Evolutionary conservation across 805 yeast genomes (phyloP).

Genomic region (Wickerhamomyces bisporus): DNA sequence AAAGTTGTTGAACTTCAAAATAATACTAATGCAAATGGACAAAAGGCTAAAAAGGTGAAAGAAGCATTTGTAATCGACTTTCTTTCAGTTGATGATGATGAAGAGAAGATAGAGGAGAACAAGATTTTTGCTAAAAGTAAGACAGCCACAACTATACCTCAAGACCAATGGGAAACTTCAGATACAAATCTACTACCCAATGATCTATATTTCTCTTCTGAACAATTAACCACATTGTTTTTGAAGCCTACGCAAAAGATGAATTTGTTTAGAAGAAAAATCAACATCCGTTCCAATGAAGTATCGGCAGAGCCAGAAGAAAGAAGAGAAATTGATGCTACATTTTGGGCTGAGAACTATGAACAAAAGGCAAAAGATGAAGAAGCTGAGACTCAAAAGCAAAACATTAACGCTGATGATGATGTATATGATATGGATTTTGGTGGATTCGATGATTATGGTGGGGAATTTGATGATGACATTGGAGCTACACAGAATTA

Average conservation of each 20-base stretch:
- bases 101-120: constrained; percentile 33
- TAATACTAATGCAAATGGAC: constrained; percentile 4
- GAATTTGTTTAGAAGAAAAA: constrained; percentile 24
- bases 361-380: constrained; percentile 33
- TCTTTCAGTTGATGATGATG: constrained; percentile 27
- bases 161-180: constrained; percentile 34
- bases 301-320: constrained; percentile 9
- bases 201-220: constrained; percentile 68
- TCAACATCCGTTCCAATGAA: constrained; percentile 1
- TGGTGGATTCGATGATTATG: constrained; percentile 24
- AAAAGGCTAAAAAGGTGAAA: constrained; percentile 28
- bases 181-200: constrained; percentile 57
- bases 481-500: constrained; percentile 9
- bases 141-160: constrained; percentile 34
- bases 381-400: constrained; percentile 28
- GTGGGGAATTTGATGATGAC: constrained; percentile 15
- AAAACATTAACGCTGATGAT: constrained; percentile 23
- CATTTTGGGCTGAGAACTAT: constrained; percentile 68
- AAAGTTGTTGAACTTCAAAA: constrained; percentile 7
- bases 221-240: constrained; percentile 60
- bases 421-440: constrained; percentile 29
- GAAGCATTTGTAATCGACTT: constrained; percentile 40
- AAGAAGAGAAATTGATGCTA: constrained; percentile 51
- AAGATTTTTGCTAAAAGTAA: constrained; percentile 36
- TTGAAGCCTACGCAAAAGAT: constrained; percentile 55